Percentiles rank a stretch among this genome's conserved stretches.
Conservation (phyloP, 2,329 filamentous ascomycete species). For the Colletotrichum sp. region DNA sequence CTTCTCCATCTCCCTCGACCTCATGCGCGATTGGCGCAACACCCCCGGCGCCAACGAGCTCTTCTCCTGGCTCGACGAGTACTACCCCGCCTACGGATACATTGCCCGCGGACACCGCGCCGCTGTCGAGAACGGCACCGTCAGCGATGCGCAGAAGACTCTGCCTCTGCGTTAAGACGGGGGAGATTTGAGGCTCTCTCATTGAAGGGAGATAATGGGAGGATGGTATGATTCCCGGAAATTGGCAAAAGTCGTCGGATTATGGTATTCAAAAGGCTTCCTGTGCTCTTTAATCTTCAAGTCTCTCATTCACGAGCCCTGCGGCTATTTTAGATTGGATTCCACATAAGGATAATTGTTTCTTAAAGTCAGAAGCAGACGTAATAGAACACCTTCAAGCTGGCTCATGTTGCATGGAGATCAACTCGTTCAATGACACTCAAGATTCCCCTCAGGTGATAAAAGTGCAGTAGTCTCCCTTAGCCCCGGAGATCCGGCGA, state of each 20-base stretch:
- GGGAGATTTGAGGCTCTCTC: not conserved
- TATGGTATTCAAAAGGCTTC: not conserved
- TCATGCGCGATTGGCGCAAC: constrained; percentile 75
- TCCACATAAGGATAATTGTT: not conserved
- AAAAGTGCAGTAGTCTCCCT: not conserved
- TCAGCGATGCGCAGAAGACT: constrained; percentile 58
- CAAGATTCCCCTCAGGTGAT: not conserved
- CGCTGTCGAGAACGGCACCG: constrained; percentile 63
- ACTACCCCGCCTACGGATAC: constrained; percentile 69
- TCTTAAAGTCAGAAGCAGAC: not conserved
- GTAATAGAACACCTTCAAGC: not conserved
- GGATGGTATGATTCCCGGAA: not conserved
- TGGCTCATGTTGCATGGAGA: not conserved
- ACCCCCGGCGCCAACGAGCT: constrained; percentile 58
- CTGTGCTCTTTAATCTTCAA: not conserved
- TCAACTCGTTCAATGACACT: not conserved
- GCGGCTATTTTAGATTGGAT: not conserved
- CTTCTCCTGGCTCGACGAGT: constrained; percentile 68
- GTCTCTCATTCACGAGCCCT: not conserved
- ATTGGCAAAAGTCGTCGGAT: not conserved
- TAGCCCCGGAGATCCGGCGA: not conserved
- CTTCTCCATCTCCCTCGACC: constrained; percentile 69
- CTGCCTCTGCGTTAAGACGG: constrained; percentile 2
- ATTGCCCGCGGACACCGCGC: constrained; percentile 66
- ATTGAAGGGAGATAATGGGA: not conserved